These are phyloP conservation scores for Ophiostoma ulmi DNA, from an alignment of 2,329 filamentous ascomycete genomes.

Conservation along the genomic window DNA sequence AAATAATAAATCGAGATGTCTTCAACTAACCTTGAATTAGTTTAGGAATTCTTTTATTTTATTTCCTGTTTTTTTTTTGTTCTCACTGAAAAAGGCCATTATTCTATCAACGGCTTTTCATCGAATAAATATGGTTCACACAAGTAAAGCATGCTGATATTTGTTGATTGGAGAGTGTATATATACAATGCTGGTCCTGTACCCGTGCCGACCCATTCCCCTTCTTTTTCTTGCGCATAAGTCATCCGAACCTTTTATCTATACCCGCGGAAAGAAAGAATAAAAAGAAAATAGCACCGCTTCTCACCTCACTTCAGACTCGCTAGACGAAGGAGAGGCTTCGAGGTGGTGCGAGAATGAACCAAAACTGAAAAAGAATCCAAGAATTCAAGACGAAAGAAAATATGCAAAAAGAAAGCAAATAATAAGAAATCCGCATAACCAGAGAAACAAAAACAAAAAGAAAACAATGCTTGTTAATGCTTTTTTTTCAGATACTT, in stretches of 20 bases:
- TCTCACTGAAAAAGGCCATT: neutral
- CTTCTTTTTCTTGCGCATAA: constrained; percentile 8
- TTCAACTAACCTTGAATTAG: neutral
- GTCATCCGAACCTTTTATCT: constrained; percentile 14
- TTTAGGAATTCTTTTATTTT: neutral
- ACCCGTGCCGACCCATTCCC: neutral
- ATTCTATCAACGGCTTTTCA: no score
- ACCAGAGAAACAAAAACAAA: neutral
- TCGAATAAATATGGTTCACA: neutral
- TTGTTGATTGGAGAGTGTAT: constrained; percentile 25
- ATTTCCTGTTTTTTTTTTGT: neutral
- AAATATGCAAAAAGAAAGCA: neutral
- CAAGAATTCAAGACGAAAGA: constrained; percentile 7
- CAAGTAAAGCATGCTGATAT: neutral
- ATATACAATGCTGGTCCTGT: constrained; percentile 19
- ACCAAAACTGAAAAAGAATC: neutral
- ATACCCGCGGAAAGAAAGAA: constrained; percentile 10
- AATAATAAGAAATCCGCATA: neutral
- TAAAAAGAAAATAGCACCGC: constrained; percentile 13
- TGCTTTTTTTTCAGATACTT: neutral
- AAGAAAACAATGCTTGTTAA: neutral
- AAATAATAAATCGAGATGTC: neutral
- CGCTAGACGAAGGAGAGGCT: neutral
- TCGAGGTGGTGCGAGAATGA: neutral
- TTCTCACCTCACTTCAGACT: neutral